Evolutionary conservation across 164 flowering plant species (phyloP).

Genomic region (Nymphaea thermarum): DNA sequence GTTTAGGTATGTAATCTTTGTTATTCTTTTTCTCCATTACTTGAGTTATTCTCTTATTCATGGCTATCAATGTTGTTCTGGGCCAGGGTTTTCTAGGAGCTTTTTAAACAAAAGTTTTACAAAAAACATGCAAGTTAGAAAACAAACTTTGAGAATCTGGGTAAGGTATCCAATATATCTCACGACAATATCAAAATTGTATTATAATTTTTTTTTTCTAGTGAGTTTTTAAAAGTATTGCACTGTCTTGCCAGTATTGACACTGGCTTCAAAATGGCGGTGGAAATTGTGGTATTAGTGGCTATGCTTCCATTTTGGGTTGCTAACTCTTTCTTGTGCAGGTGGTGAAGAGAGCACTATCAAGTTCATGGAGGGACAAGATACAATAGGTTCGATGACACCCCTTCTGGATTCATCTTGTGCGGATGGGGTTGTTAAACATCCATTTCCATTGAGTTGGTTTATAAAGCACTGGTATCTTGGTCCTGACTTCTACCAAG

Average conservation of each 20-base stretch:
- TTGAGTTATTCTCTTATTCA: background rate
- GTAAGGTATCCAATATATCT: too few species aligned
- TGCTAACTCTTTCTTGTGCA: conserved; percentile 7
- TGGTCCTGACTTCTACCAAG: conserved; percentile 86
- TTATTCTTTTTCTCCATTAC: background rate
- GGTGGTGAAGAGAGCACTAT: conserved; percentile 91
- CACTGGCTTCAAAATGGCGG: too few species aligned
- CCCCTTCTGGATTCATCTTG: conserved; percentile 77
- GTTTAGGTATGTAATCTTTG: conserved; percentile 59
- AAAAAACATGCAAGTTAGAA: too few species aligned
- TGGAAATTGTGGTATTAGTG: too few species aligned
- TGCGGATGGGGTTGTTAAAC: conserved; percentile 77
- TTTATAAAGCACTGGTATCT: conserved; percentile 73
- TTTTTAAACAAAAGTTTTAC: too few species aligned
- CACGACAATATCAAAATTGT: too few species aligned
- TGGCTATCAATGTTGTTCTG: background rate
- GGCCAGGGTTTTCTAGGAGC: too few species aligned
- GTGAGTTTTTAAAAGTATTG: too few species aligned
- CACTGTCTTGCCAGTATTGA: too few species aligned
- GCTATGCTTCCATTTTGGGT: too few species aligned
- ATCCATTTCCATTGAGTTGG: conserved; percentile 92
- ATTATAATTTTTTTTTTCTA: too few species aligned
- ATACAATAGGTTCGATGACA: conserved; percentile 26
- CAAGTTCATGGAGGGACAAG: conserved; percentile 68
- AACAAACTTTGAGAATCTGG: too few species aligned